Base-by-base conservation (phyloP, 2,329 filamentous ascomycete genomes). In the Colletotrichum sp. region DNA sequence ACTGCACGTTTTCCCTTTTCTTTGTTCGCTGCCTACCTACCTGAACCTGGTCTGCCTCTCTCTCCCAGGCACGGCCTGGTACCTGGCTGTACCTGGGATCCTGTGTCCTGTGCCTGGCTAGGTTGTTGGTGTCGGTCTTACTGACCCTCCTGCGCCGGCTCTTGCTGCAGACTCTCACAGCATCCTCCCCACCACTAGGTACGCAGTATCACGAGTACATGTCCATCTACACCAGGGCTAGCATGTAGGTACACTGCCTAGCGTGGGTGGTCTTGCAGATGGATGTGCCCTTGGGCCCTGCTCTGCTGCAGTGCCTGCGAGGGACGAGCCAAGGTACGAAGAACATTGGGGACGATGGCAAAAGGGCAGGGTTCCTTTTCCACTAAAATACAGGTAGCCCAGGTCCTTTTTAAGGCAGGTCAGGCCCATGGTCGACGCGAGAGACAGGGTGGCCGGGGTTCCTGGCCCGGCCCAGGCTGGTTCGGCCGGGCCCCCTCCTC, bases 1-100 rank as follows among this genome's bases (percentile, higher is more conserved):
- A n/a, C 28, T 75, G 73, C 63, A 64, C 69, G 73, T 73, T 75
- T 75, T 69, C 69, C 73, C 69, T 69, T 36, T 73, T 52, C 73
- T 75, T 75, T 75, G 73, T 75, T 75, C 64, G 43, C 43, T 52
- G 21, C 43, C 43, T 52, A 52, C 43, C 43, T 28, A 34, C 65
- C 65, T n/a, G 8, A 30, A 36, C 65, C 56, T 62, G 14, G 43
- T 52, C 43, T 52, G 30, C 21, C 48, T 68, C 13, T n/a, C 48
- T 68, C 48, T 58, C 48, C 55, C 55, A 30, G 43, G 43, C n/a
- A 52, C 43, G 63, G 63, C 52, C n/a, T 18, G 43, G 63, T 65
- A 43, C 36, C 34, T 48, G 30, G 30, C 58, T 62, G 21, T 34
- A 62, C 58, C 30, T 61, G 28, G 58, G 28, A 62, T 18, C 30